Percentiles rank a stretch among this genome's conserved stretches.
phyloP scores from a whole-genome alignment of 164 flowering plant genomes.

The Cinnamomum chago region DNA sequence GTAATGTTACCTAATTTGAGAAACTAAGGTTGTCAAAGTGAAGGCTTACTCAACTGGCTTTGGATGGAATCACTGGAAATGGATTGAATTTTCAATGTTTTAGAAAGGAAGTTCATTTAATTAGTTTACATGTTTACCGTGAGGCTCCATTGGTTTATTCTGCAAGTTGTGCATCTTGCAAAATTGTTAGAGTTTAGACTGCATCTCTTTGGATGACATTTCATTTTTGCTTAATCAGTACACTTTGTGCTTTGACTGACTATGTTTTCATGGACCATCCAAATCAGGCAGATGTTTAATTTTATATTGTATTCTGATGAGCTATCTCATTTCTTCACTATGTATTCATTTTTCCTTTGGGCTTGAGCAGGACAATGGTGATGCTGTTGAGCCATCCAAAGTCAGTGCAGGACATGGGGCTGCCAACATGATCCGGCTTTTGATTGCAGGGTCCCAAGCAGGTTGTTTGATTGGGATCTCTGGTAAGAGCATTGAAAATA shows the following conservation, averaged over 20 bases:
- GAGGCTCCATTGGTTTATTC: neutral
- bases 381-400: slow-evolving; percentile 34
- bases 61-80: neutral
- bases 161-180: neutral
- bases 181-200: neutral
- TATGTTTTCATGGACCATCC: neutral
- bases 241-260: neutral
- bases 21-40: too few species aligned
- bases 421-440: slow-evolving; percentile 69
- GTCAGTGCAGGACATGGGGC: slow-evolving; percentile 52
- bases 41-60: too few species aligned
- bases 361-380: slow-evolving; percentile 46
- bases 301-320: neutral
- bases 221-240: neutral
- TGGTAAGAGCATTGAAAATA: slow-evolving; percentile 76
- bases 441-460: slow-evolving; percentile 95
- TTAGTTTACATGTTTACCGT: neutral
- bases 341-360: neutral
- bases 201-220: neutral
- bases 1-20: too few species aligned
- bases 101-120: neutral
- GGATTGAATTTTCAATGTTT: neutral
- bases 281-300: neutral
- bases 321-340: neutral
- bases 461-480: slow-evolving; percentile 82